A percentile compares a stretch with the other conserved stretches of the same genome.
phyloP scores from a whole-genome alignment of 495 filamentous ascomycete genomes.

The Daldinia decipiens region DNA sequence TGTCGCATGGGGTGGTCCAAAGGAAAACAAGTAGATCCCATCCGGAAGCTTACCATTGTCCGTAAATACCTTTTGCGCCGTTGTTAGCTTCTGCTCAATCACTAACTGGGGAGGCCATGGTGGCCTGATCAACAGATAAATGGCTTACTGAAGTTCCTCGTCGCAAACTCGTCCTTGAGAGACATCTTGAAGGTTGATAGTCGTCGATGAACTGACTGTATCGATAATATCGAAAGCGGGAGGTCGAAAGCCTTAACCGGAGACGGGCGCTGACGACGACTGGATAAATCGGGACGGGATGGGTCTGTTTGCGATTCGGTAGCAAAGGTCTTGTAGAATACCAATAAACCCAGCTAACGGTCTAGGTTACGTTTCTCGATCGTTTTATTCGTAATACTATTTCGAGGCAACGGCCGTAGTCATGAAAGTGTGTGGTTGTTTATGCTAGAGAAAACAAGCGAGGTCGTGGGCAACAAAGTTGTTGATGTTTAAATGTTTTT shows the following conservation, averaged over 20 bases:
- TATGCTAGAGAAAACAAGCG: not conserved
- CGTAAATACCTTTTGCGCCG: slow-evolving; percentile 85
- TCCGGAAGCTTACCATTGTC: slow-evolving; percentile 85
- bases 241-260: not conserved
- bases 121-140: slow-evolving; percentile 12
- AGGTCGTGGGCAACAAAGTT: slow-evolving; percentile 15
- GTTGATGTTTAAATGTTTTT: slow-evolving; percentile 33
- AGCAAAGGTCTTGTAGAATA: not conserved
- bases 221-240: slow-evolving; percentile 22
- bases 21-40: not conserved
- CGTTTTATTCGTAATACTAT: slow-evolving; percentile 25
- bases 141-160: slow-evolving; percentile 95
- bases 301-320: slow-evolving; percentile 31
- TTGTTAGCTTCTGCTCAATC: slow-evolving; percentile 31
- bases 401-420: slow-evolving; percentile 10
- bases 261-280: slow-evolving; percentile 34
- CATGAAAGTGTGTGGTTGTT: slow-evolving; percentile 9
- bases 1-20: slow-evolving; percentile 5
- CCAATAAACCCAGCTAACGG: not conserved
- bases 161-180: slow-evolving; percentile 81
- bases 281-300: slow-evolving; percentile 29
- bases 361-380: slow-evolving; percentile 6
- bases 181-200: slow-evolving; percentile 55
- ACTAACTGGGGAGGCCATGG: slow-evolving; percentile 4
- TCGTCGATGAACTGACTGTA: not conserved